phyloP scores from a whole-genome alignment of 805 yeast genomes.

The Candida saitoana region DNA sequence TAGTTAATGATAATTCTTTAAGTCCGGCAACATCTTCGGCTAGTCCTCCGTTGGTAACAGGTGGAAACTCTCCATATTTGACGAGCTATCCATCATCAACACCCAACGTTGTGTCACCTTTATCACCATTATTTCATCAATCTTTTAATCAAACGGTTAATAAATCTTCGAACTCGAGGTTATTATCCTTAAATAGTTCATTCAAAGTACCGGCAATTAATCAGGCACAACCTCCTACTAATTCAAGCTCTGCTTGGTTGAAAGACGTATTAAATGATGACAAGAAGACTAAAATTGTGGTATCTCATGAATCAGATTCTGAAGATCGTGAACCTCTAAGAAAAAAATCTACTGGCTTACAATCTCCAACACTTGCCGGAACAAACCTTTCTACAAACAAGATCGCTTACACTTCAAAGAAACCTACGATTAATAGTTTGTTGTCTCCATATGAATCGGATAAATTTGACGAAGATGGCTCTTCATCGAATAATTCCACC shows the following conservation, averaged over 20 bases:
- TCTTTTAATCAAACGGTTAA: constrained; percentile 22
- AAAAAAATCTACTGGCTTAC: not conserved
- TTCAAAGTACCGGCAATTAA: constrained; percentile 1
- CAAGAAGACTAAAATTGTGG: not conserved
- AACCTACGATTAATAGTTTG: constrained; percentile 29
- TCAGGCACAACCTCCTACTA: constrained; percentile 1
- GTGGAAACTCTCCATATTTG: constrained; percentile 13
- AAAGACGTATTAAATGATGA: constrained; percentile 27
- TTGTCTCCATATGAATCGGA: constrained; percentile 23
- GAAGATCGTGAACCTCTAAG: not conserved
- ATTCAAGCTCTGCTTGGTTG: constrained; percentile 16
- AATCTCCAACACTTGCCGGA: not conserved
- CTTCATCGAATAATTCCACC: not conserved
- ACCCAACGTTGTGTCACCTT: constrained; percentile 33
- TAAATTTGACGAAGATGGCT: constrained; percentile 6
- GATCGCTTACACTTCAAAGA: constrained; percentile 13
- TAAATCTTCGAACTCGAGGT: not conserved
- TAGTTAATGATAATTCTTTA: constrained; percentile 3
- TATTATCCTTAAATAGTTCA: constrained; percentile 3
- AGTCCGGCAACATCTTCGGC: constrained; percentile 4
- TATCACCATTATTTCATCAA: constrained; percentile 39
- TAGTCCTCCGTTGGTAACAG: constrained; percentile 16
- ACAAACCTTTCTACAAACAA: constrained; percentile 3
- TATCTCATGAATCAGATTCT: not conserved
- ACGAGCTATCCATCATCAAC: constrained; percentile 22